These are phyloP conservation scores for Metarhizium sp. DNA, from an alignment of 2,329 filamentous ascomycete genomes.

Conservation along the genomic window DNA sequence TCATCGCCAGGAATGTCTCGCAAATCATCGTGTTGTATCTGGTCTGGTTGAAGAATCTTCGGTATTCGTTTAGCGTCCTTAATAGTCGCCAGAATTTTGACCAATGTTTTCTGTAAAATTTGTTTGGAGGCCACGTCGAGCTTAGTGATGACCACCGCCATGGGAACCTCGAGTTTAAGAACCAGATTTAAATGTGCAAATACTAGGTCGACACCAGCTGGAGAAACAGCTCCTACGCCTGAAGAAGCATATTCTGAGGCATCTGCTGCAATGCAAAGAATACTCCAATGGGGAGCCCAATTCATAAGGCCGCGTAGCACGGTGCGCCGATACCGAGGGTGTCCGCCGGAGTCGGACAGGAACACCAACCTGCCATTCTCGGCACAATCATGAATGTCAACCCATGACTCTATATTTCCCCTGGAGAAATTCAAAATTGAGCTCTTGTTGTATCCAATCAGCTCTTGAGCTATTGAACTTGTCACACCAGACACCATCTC, in stretches of 20 bases:
- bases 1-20: constrained; percentile 48
- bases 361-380: constrained; percentile 71
- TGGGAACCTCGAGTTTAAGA: constrained; percentile 65
- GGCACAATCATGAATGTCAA: constrained; percentile 78
- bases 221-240: constrained; percentile 31
- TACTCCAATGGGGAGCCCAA: constrained; percentile 90
- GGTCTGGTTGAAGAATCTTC: constrained; percentile 56
- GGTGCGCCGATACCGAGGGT: constrained; percentile 81
- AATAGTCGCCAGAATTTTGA: constrained; percentile 64
- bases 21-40: constrained; percentile 39
- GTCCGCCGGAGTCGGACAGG: constrained; percentile 84
- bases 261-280: constrained; percentile 80
- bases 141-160: constrained; percentile 83
- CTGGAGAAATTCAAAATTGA: constrained; percentile 74
- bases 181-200: constrained; percentile 79
- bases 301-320: constrained; percentile 84
- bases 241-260: constrained; percentile 40
- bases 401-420: constrained; percentile 84
- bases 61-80: constrained; percentile 69
- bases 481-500: constrained; percentile 88
- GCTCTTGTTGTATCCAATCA: constrained; percentile 67
- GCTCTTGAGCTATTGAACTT: constrained; percentile 87
- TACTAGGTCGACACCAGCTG: constrained; percentile 58
- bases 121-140: constrained; percentile 72
- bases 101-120: constrained; percentile 60